phyloP scores from a whole-genome alignment of 2,329 filamentous ascomycete genomes.

The Fusarium heterosporum region DNA sequence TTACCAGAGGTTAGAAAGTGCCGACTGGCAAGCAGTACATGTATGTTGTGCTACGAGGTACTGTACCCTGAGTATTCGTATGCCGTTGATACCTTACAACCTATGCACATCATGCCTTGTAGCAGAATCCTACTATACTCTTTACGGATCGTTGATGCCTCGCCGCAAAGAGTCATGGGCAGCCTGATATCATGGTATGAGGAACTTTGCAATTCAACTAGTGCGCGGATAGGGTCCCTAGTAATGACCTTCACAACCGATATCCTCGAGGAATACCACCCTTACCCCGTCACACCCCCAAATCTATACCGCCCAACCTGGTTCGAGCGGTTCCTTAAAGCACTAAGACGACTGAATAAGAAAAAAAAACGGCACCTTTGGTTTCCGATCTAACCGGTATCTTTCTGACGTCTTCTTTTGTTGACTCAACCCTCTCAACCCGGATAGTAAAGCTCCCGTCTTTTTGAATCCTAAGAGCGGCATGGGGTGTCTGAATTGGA shows the following conservation, averaged over 20 bases:
- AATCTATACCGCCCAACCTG: slow-evolving; percentile 3
- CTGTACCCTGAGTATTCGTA: slow-evolving; percentile 2
- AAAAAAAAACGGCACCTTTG: slow-evolving; percentile 8
- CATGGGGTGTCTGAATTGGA: slow-evolving; percentile 22
- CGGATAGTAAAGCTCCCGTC: slow-evolving; percentile 17
- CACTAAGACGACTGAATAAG: slow-evolving; percentile 7
- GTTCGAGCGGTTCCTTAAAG: slow-evolving; percentile 22
- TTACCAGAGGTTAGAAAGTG: not conserved
- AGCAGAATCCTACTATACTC: slow-evolving; percentile 23
- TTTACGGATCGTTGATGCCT: slow-evolving; percentile 25
- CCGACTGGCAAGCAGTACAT: not conserved
- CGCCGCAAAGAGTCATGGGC: slow-evolving; percentile 37
- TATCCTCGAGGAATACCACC: slow-evolving; percentile 11
- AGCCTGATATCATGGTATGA: slow-evolving; percentile 14
- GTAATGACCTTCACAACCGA: slow-evolving; percentile 3
- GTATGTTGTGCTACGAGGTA: slow-evolving; percentile 17
- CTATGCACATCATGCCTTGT: slow-evolving; percentile 35
- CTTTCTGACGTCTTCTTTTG: slow-evolving; percentile 22
- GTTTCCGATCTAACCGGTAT: slow-evolving; percentile 9
- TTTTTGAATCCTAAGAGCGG: slow-evolving; percentile 19
- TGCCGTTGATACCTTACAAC: slow-evolving; percentile 2
- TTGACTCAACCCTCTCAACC: slow-evolving; percentile 33
- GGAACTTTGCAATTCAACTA: slow-evolving; percentile 34
- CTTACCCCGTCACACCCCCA: slow-evolving; percentile 15
- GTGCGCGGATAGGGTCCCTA: slow-evolving; percentile 1